Base-by-base conservation (phyloP, 306 rosid species). In the Cucumis cinereus region DNA sequence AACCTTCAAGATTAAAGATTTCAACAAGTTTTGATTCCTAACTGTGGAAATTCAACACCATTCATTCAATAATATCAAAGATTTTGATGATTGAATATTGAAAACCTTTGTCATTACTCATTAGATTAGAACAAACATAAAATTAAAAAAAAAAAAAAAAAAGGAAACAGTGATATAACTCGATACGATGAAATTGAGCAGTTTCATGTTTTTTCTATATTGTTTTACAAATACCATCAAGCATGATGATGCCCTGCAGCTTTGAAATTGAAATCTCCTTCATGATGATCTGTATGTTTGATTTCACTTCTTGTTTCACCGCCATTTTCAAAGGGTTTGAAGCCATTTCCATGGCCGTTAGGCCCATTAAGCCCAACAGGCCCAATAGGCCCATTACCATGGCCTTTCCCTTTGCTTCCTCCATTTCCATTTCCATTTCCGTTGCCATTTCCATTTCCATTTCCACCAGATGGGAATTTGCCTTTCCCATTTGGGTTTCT, bases 301-400 rank as follows among this genome's bases (percentile, higher is more conserved):
- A 78, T 74, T 30, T 80, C 85, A 54, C 85, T 87, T 61, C 72
- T 86, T 85, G 76, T 75, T 53, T 78, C 77, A 41, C 77, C 85
- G 40, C 57, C 40, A 68, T 68, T 77, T 59, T 62, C 79, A 55
- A 75, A 73, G 57, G 82, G 75, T 69, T 77, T 82, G 63, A 66
- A 49, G 33, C 73, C 7, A 67, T 67, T 11, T 8, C 53, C 53
- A 22, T 67, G 54, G 28, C 53, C 24, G 9, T 62, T 50, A 50
- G 67, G 38, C n/a, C 40, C 55, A 49, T 49, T 49, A 49, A 5
- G 19, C 54, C 54, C 54, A 43, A 1, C 10, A 43, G 47, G 47
- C 9, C 52, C 54, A 43, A 1, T 43, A 43, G 47, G 47, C 9
- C 52, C 52, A 45, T 45, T 45, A 1, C 35, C 73, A 3, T 70